Evolutionary conservation across 345 rosid species (phyloP).

Genomic region (Sapria himalayana): DNA sequence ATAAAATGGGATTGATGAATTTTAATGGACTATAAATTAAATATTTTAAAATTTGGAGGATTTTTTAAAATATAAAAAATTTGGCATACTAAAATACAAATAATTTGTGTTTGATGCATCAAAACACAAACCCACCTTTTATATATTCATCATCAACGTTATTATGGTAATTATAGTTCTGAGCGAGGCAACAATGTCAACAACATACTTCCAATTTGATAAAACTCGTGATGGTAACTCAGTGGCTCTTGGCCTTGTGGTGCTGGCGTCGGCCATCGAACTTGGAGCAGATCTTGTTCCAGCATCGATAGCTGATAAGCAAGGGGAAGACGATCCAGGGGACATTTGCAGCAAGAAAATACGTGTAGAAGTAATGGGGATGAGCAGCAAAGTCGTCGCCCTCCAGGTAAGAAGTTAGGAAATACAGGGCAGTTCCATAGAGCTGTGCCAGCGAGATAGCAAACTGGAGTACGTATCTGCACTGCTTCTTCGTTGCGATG

Average conservation of each 20-base stretch:
- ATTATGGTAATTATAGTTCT: too few species aligned
- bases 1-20: too few species aligned
- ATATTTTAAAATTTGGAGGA: too few species aligned
- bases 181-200: too few species aligned
- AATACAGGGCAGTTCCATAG: slow-evolving; percentile 68
- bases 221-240: slow-evolving; percentile 8
- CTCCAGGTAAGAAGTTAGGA: slow-evolving; percentile 54
- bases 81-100: too few species aligned
- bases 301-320: slow-evolving; percentile 39
- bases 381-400: slow-evolving; percentile 65
- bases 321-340: slow-evolving; percentile 61
- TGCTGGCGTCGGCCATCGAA: slow-evolving; percentile 18
- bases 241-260: slow-evolving; percentile 27
- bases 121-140: too few species aligned
- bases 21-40: too few species aligned
- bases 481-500: slow-evolving; percentile 53
- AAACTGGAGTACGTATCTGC: slow-evolving; percentile 69
- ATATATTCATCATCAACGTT: too few species aligned
- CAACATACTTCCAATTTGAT: too few species aligned
- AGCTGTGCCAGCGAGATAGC: slow-evolving; percentile 76
- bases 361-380: slow-evolving; percentile 37
- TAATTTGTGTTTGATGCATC: too few species aligned
- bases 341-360: slow-evolving; percentile 46
- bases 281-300: slow-evolving; percentile 53
- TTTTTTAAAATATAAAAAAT: too few species aligned